Evolutionary conservation across 495 filamentous ascomycete species (phyloP), one percentile per base, ranked within the genome.

Genomic region (Trichoderma erinaceum): DNA sequence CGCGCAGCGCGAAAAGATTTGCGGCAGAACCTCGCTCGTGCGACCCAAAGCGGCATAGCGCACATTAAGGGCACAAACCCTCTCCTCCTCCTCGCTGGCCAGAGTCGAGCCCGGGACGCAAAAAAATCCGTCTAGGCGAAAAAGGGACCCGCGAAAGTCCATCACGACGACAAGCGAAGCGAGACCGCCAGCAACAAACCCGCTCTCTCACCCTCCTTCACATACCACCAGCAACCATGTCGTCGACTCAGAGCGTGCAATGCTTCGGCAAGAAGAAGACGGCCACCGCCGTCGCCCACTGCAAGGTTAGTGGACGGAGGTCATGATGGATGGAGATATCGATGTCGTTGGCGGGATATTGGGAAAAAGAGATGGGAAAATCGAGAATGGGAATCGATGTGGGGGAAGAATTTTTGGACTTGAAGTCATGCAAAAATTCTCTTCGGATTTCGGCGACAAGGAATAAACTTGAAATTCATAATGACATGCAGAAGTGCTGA

Each of bases 251-350:
- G 83, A 91, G 88, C 82, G 91, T 95, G 73, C 91, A 94, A 87
- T 95, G 90, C 88, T 94, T 94, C 88, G 91, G 91, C 86, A 93
- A 92, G 84, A 92, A 92, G 86, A 91, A 91, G 87, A 91, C 89
- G 75, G 89, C 87, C 87, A 83, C 77, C 77, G 89, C 89, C 76
- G 92, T 96, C 79, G 92, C 92, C 80, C 92, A 93, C 83, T 96
- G 92, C 91, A 95, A 95, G 88, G 90, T 92, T 87, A 81, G 84
- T 73, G 64, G 50, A 43, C 41, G 15, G 21, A 29, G 29, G 38
- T 38, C 2, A 38, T 38, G 69, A 50, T 18, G 32, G 18, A 66
- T n/a, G 66, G 64, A 21, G 52, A 58, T 3, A 66, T 11, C 16
- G 23, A 15, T 13, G 35, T 32, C 63, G 63, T 11, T 32, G 25